Base-by-base conservation (phyloP, 805 yeast genomes). In the Kuraishia ogatae region DNA sequence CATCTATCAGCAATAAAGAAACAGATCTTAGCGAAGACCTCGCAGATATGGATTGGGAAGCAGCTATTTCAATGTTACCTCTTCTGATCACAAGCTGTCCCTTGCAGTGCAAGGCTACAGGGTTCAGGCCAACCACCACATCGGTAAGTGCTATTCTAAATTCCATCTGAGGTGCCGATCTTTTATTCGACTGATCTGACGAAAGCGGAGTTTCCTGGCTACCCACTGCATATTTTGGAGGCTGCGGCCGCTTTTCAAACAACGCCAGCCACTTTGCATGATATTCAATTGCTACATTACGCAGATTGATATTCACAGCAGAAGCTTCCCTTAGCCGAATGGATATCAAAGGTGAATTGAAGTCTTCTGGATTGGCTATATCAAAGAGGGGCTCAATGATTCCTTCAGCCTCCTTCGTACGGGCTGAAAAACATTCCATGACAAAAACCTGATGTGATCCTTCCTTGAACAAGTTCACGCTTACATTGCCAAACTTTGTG, bases 1-100 rank as follows among this genome's bases (percentile, higher is more conserved):
- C 94, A 69, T 90, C 97, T 51, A 87, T 82, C 39, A 90, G 65
- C 11, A 85, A 66, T 2, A 87, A 53, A 0, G 78, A 68, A 0
- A 83, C 64, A 4, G 78, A 74, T 50, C 84, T 74, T 7, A 85
- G 64, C 0, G 84, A 76, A 13, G 79, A 63, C 54, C 76, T 79
- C 4, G 76, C 56, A 55, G 64, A 66, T 15, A 66, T 64, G 48
- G 66, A 74, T 23, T 57, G 60, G 11, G 64, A 74, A 19, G 76
- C 57, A 1, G 71, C 65, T 1, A 84, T 53, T 51, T 82, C 87
- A 5, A 80, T 68, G 49, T 70, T 79, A 3, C 88, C 91, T 54
- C 77, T 78, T 13, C 76, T 73, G 0, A 87, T 56, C 0, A 80
- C 69, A 5, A 89, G 53, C 5, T 74, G 66, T 0, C 83, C 77